Conservation (phyloP, 169 alveolate species). For the Plasmodium gonderi region DNA sequence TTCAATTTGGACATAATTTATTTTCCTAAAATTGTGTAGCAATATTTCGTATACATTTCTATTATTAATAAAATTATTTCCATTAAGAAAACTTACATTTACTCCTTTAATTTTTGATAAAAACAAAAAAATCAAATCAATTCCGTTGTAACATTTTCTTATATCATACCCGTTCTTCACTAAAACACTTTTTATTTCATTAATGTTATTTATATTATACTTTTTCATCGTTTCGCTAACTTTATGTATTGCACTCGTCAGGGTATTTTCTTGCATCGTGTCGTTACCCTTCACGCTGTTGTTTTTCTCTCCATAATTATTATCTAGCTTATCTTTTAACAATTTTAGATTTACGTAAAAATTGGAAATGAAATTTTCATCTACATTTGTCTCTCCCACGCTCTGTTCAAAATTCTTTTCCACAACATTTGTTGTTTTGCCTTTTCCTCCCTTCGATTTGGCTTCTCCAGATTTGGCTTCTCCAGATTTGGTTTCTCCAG, state of each 20-base stretch:
- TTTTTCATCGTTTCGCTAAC: constrained; percentile 49
- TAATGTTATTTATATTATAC: constrained; percentile 45
- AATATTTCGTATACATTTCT: constrained; percentile 45
- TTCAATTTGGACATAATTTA: constrained; percentile 10
- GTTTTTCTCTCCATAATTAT: not conserved
- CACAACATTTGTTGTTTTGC: not conserved
- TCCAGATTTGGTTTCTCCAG: too few relatives aligned
- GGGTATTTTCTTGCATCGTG: not conserved
- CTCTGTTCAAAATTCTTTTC: constrained; percentile 39
- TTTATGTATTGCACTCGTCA: not conserved
- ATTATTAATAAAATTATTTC: constrained; percentile 17
- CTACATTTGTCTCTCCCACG: not conserved
- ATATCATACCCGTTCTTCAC: constrained; percentile 50
- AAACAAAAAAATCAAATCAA: constrained; percentile 51
- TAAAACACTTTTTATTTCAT: constrained; percentile 41
- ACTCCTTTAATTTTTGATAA: constrained; percentile 51
- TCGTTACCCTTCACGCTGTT: not conserved
- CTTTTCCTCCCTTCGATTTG: not conserved
- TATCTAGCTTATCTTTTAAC: constrained; percentile 14
- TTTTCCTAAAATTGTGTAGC: constrained; percentile 8
- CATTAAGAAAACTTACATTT: constrained; percentile 42
- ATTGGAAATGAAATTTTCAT: constrained; percentile 45
- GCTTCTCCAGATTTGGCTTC: too few relatives aligned
- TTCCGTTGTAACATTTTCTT: constrained; percentile 49
- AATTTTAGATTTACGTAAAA: constrained; percentile 32